Percentiles rank a stretch among this genome's conserved stretches.
These are phyloP conservation scores for Leccinum pachyderme DNA, from an alignment of 1,284 basidiomycete genomes.

Conservation along the genomic window DNA sequence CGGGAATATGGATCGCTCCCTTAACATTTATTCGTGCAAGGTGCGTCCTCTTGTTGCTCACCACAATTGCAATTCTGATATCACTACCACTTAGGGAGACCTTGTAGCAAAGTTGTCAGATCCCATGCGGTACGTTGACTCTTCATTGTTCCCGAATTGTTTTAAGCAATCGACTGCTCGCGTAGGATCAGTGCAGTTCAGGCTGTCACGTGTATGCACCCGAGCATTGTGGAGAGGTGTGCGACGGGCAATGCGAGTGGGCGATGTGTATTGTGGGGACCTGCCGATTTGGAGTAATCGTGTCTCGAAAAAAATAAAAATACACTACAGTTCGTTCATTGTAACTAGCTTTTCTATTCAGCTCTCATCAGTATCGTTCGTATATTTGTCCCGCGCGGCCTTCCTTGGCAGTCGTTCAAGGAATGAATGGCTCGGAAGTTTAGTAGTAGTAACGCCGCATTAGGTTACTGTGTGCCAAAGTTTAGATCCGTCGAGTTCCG, in stretches of 20 bases:
- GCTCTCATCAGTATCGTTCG: too few relatives aligned
- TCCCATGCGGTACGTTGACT: slow-evolving; percentile 45
- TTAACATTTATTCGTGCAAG: slow-evolving; percentile 71
- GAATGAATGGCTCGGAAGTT: too few relatives aligned
- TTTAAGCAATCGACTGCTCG: not conserved
- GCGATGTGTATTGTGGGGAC: slow-evolving; percentile 77
- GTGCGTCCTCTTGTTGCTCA: slow-evolving; percentile 33
- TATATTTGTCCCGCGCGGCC: too few relatives aligned
- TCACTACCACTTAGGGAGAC: slow-evolving; percentile 49
- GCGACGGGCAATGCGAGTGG: slow-evolving; percentile 76
- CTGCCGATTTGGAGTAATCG: slow-evolving; percentile 27
- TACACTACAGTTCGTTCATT: too few relatives aligned
- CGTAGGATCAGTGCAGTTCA: slow-evolving; percentile 72
- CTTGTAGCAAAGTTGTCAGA: slow-evolving; percentile 62
- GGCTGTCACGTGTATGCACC: slow-evolving; percentile 84
- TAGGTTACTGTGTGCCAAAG: too few relatives aligned
- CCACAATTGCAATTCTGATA: not conserved
- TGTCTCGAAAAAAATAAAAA: too few relatives aligned
- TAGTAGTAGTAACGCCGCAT: too few relatives aligned
- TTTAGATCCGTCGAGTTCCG: too few relatives aligned
- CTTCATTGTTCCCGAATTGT: not conserved
- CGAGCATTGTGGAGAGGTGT: slow-evolving; percentile 65
- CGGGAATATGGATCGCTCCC: slow-evolving; percentile 72
- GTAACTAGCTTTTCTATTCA: too few relatives aligned
- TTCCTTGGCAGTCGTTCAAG: too few relatives aligned